Conservation (phyloP, 352 stramenopile species). For the Stephanocyclus meneghinianus region DNA sequence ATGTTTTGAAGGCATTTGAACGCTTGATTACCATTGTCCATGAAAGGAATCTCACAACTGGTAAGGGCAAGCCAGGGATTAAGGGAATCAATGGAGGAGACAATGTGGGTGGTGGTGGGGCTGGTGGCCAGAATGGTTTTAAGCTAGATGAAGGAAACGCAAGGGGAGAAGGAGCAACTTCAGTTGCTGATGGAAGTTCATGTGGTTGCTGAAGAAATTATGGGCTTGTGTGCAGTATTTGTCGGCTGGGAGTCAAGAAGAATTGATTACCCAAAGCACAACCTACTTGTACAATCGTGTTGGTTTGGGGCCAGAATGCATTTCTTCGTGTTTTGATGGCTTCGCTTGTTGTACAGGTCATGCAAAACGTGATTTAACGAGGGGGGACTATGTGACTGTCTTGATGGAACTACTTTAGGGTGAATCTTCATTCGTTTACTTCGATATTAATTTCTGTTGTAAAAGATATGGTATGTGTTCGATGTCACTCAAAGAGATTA, state of each 20-base stretch:
- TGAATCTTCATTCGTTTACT: constrained; percentile 7
- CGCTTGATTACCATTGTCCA: constrained; percentile 81
- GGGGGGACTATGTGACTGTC: background rate
- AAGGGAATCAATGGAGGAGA: constrained; percentile 62
- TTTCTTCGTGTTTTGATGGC: background rate
- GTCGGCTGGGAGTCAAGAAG: background rate
- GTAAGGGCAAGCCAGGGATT: constrained; percentile 60
- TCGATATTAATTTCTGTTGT: constrained; percentile 20
- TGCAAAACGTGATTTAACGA: background rate
- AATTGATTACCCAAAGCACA: constrained; percentile 1
- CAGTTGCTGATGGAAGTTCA: constrained; percentile 27
- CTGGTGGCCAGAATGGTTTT: constrained; percentile 17
- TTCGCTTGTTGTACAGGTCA: constrained; percentile 6
- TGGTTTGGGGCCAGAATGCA: background rate
- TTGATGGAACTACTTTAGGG: background rate
- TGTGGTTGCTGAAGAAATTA: constrained; percentile 40
- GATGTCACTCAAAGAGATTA: background rate
- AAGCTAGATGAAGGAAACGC: constrained; percentile 52
- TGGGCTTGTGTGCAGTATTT: background rate
- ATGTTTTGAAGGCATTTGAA: constrained; percentile 80
- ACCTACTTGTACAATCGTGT: constrained; percentile 5
- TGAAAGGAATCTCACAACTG: constrained; percentile 60
- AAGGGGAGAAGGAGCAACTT: constrained; percentile 27
- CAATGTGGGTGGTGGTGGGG: constrained; percentile 17
- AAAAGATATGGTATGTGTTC: constrained; percentile 10